Base-by-base conservation (phyloP, 2,329 filamentous ascomycete species). In the Penicillium sp. region DNA sequence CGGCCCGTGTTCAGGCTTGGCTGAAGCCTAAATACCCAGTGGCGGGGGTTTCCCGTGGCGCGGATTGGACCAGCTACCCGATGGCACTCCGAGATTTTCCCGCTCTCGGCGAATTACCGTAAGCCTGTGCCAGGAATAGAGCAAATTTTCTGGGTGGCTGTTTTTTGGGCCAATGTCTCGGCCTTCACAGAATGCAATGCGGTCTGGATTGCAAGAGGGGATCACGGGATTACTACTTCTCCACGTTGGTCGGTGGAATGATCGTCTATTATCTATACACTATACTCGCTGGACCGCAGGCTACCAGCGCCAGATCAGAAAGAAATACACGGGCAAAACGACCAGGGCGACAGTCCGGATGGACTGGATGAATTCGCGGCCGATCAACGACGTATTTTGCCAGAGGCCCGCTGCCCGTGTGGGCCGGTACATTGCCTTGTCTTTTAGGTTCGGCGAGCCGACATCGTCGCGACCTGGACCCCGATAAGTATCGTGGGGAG, bases 231-330 rank as follows among this genome's bases (percentile, higher is more conserved):
- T 8, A 23, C 2, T 29, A 29, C 10, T 12, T 29, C 28, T 29
- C 27, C 27, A 28, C 4, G 27, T 29, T 12, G 28, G 4, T 9
- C 28, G 28, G 10, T 13, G 28, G 15, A 20, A 37, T 5, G 18
- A 20, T 37, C 15, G 18, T 37, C 28, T 31, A 39, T 20, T 35
- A 45, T 56, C 42, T 49, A 44, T 56, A 35, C 13, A 50, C 42
- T 40, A 55, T 53, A 46, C 69, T 49, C 50, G 46, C 49, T 47
- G 28, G 47, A 45, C 31, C 31, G 41, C 48, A 28, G 54, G 54
- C 49, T 65, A 88, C 55, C 84, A 84, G 62, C 77, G 77, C 71
- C 79, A 82, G 49, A 84, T 75, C 59, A 92, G 70, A 71, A 83
- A 88, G 27, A 75, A 75, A 76, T 87, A 93, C 66, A 83, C 83